Conservation (phyloP, 2,329 filamentous ascomycete genomes). For the Aureobasidium pullulans region DNA sequence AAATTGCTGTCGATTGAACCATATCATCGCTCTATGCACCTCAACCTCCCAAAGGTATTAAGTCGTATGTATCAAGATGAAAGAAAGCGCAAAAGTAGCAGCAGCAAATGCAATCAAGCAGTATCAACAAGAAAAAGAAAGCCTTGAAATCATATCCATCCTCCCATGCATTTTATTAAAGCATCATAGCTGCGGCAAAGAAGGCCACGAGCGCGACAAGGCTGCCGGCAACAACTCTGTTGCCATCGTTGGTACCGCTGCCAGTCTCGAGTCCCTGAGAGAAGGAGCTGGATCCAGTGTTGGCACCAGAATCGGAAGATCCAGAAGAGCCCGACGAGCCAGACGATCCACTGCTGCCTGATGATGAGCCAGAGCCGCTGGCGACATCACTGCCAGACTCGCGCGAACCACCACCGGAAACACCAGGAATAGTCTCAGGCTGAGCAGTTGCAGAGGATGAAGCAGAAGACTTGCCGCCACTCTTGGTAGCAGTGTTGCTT, state of each 20-base stretch:
- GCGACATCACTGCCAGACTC: conserved; percentile 20
- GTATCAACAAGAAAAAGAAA: conserved; percentile 11
- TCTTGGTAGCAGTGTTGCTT: conserved; percentile 24
- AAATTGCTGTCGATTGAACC: neutral
- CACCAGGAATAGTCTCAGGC: conserved; percentile 47
- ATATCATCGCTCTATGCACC: conserved; percentile 4
- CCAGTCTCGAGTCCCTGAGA: conserved; percentile 23
- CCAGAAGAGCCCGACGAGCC: conserved; percentile 19
- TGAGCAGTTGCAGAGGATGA: conserved; percentile 19
- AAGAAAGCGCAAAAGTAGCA: conserved; percentile 4
- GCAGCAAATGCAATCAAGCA: neutral
- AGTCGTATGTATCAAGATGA: neutral
- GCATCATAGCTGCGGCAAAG: conserved; percentile 29
- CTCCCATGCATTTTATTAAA: conserved; percentile 17
- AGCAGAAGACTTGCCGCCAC: conserved; percentile 18
- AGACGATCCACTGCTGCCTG: conserved; percentile 15
- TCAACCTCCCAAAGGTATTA: neutral
- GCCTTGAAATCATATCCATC: neutral
- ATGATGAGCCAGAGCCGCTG: conserved; percentile 15
- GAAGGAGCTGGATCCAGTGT: conserved; percentile 20
- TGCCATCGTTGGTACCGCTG: conserved; percentile 21
- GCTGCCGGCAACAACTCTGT: conserved; percentile 29
- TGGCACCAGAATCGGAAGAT: conserved; percentile 18
- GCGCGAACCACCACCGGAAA: conserved; percentile 44
- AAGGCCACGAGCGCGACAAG: conserved; percentile 31